Base-by-base conservation (phyloP, 1,139 yeast species). In the Yamadazyma taylorii region DNA sequence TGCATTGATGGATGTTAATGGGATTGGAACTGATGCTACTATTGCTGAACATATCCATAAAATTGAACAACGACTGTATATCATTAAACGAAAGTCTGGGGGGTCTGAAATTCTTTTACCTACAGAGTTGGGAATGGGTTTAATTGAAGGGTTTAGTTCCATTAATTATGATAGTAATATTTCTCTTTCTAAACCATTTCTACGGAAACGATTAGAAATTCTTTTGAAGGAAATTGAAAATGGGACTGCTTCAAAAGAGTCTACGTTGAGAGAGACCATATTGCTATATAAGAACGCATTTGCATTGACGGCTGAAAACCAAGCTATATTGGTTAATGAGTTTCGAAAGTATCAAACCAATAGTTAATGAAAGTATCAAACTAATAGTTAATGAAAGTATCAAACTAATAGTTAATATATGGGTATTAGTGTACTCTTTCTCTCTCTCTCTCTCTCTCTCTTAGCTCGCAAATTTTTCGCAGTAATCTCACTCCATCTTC, bases 1-100 rank as follows among this genome's bases (percentile, higher is more conserved):
- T 63, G 85, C 89, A 9, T 64, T 92, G 35, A 94, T 94, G 99
- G 98, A 94, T 63, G 87, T 80, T 5, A 94, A 94, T 61, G 97
- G 97, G 0, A 94, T 94, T 34, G 99, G 99, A 1, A 94, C 99
- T 0, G 99, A 94, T 66, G 98, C 99, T 1, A 94, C 99, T 0
- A 94, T 94, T 64, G 98, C 98, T 0, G 98, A 92, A 31, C 99
- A 94, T 59, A 92, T 94, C 26, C 90, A 85, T 42, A 90, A 86
- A 53, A 81, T 94, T 32, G 63, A 75, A 17, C 58, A 60, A 9
- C 63, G 98, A 38, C 78, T 80, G 23, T 94, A 90, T 53, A 79
- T 86, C 3, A 63, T 64, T 12, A 81, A 82, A 47, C 65, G 38
- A 48, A 69, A 60, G 45, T 57, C 61, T 21, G 52, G 67, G 37